Evolutionary conservation across 2,329 filamentous ascomycete species (phyloP).

Genomic region (Colletotrichum siamense): DNA sequence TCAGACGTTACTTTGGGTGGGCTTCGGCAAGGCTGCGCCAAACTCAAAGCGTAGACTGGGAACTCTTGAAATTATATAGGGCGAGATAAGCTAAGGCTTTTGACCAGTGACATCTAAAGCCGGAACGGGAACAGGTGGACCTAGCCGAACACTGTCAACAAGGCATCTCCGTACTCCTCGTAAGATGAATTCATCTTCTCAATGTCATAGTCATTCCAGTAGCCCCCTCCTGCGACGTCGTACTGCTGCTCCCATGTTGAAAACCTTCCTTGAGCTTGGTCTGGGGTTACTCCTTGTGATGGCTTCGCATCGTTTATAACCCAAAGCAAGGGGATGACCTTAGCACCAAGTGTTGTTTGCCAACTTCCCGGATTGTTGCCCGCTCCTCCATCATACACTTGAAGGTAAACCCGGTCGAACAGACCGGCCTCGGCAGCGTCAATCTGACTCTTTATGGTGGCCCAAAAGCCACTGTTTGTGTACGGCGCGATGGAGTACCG

Average conservation of each 20-base stretch:
- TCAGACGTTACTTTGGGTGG: fast-evolving
- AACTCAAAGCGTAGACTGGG: not conserved
- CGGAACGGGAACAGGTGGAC: not conserved
- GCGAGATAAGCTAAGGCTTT: not conserved
- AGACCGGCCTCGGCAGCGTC: conserved; percentile 33
- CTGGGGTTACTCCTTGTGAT: conserved; percentile 38
- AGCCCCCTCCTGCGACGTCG: conserved; percentile 42
- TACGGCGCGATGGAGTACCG: conserved; percentile 49
- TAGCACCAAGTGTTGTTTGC: conserved; percentile 41
- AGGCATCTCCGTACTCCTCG: conserved; percentile 32
- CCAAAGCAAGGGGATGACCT: conserved; percentile 49
- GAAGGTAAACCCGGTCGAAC: conserved; percentile 46
- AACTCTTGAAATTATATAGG: fast-evolving
- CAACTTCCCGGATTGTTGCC: conserved; percentile 43
- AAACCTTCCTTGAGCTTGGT: conserved; percentile 41
- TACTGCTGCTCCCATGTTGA: conserved; percentile 33
- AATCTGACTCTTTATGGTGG: conserved; percentile 31
- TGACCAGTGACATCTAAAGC: fast-evolving
- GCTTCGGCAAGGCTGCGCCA: not conserved
- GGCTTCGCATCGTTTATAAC: conserved; percentile 53
- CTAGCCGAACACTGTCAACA: conserved; percentile 28
- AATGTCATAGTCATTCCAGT: conserved; percentile 53
- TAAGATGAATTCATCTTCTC: conserved; percentile 49
- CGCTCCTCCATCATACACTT: conserved; percentile 51
- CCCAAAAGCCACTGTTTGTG: conserved; percentile 44